Conservation (phyloP, 2,329 filamentous ascomycete species). For the Trichoderma aggressivum region DNA sequence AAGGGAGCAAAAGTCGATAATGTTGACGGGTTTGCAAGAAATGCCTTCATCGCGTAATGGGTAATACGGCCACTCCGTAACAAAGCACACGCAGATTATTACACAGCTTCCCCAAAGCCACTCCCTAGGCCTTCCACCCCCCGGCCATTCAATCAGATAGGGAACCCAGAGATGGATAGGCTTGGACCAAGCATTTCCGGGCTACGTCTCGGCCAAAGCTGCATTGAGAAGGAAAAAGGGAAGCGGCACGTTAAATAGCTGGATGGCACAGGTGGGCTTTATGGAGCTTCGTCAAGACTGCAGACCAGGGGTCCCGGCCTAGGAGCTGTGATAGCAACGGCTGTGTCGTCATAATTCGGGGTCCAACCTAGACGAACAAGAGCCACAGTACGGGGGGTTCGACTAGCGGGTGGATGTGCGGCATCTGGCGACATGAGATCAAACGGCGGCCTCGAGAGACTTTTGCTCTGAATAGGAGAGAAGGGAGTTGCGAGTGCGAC, state of each 20-base stretch:
- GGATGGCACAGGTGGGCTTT: conserved; percentile 6
- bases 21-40: conserved; percentile 3
- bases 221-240: not conserved
- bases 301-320: not conserved
- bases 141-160: not conserved
- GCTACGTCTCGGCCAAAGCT: not conserved
- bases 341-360: conserved; percentile 17
- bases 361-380: not conserved
- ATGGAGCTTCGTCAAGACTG: not conserved
- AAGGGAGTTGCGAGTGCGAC: not conserved
- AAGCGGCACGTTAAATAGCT: not conserved
- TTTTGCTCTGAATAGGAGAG: not conserved
- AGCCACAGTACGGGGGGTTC: not conserved
- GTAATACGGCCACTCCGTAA: conserved; percentile 12
- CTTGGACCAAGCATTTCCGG: not conserved
- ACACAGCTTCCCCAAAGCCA: not conserved
- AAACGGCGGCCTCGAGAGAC: not conserved
- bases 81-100: not conserved
- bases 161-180: not conserved
- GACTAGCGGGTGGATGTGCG: not conserved
- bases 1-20: not conserved
- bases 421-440: not conserved
- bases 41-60: conserved; percentile 9
- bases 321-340: not conserved
- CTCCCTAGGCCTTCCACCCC: not conserved